Base-by-base conservation (phyloP, 1,284 basidiomycete species). In the Microbotryum scabiosae region DNA sequence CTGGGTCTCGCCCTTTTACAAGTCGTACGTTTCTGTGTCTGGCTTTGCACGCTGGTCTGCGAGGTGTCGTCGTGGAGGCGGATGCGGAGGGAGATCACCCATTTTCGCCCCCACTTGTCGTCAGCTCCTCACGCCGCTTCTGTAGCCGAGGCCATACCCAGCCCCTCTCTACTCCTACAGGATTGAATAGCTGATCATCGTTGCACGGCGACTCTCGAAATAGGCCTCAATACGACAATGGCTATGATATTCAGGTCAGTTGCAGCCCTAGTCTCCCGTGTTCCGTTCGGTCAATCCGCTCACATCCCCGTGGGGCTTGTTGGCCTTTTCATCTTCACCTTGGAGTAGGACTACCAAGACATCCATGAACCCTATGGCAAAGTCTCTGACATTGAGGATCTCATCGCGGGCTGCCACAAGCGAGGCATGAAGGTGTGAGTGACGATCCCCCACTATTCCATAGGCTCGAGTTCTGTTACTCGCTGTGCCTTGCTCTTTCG, bases 1-100 rank as follows among this genome's bases (percentile, higher is more conserved):
- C 32, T 89, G 86, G 86, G 76, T 88, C 32, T 82, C 79, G 5
- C 87, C 88, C 26, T 85, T 88, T 63, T 88, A 86, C 75, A 79
- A 79, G 56, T 84, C 82, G 5, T 85, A 41, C 36, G 36, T 41
- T 41, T 5, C 36, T 85, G 0, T 41, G 36, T 41, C 36, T 41
- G 12, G 36, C 75, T 82, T 61, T 30, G 30, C 30, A 30, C 30
- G 30, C 82, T 82, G 23, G 86, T 85, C 43, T 81, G 86, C 72
- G 85, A 87, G 70, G 86, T 87, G 30, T 47, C 36, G 44, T 41
- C 51, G 48, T 28, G 18, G 21, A 23, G 41, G 23, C 47, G 50
- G 36, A 18, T 18, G 30, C 1, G 36, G 36, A 41, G 23, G 6
- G 30, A 51, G 54, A 21, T 46, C 20, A 36, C 47, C 36, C 49